phyloP scores from a whole-genome alignment of 495 filamentous ascomycete genomes.

The Penicillium alfredii region DNA sequence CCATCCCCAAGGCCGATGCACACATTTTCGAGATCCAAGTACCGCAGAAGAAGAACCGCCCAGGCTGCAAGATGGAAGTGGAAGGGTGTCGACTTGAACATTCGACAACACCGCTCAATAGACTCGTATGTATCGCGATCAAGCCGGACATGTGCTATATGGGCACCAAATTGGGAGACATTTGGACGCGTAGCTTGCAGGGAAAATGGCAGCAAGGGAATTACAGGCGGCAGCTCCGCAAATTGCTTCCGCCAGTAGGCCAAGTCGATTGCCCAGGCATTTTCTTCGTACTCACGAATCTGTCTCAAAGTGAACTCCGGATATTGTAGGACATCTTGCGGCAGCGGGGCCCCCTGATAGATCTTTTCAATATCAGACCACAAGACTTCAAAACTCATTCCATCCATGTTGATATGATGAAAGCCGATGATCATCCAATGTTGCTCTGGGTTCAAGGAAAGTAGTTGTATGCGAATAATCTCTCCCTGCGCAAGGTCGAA shows the following conservation, averaged over 20 bases:
- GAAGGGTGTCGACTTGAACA: slow-evolving; percentile 29
- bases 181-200: slow-evolving; percentile 6
- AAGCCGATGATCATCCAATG: slow-evolving; percentile 31
- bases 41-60: slow-evolving; percentile 24
- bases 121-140: slow-evolving; percentile 5
- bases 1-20: slow-evolving; percentile 42
- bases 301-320: slow-evolving; percentile 23
- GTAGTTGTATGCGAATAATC: slow-evolving; percentile 20
- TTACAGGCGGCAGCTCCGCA: slow-evolving; percentile 12
- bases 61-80: slow-evolving; percentile 41
- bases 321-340: slow-evolving; percentile 14
- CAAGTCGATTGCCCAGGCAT: slow-evolving; percentile 15
- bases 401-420: slow-evolving; percentile 49
- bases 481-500: slow-evolving; percentile 31
- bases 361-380: slow-evolving; percentile 34
- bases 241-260: slow-evolving; percentile 34
- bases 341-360: slow-evolving; percentile 25
- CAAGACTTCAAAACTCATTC: slow-evolving; percentile 34
- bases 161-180: slow-evolving; percentile 8
- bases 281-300: slow-evolving; percentile 11
- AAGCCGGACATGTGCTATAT: slow-evolving; percentile 10
- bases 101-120: slow-evolving; percentile 16
- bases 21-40: slow-evolving; percentile 24
- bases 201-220: slow-evolving; percentile 36
- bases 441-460: slow-evolving; percentile 8